Percentiles rank a stretch among this genome's conserved stretches.
These are phyloP conservation scores for Zoysia pacifica DNA, from an alignment of 176 grass and related monocot genomes.

Conservation along the genomic window DNA sequence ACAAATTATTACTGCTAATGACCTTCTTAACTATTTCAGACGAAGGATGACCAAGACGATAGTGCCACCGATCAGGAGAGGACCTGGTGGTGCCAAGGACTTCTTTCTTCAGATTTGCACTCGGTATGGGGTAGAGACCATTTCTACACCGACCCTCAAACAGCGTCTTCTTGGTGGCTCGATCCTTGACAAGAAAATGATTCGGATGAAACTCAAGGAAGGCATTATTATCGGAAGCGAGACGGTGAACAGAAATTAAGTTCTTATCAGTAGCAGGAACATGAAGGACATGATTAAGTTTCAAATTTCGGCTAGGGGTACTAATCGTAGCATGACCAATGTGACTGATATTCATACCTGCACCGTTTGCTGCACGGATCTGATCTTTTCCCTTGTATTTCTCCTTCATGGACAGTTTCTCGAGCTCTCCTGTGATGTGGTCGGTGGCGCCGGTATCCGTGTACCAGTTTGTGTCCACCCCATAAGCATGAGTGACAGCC, in stretches of 20 bases:
- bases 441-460: not conserved
- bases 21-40: not conserved
- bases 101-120: not conserved
- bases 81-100: not conserved
- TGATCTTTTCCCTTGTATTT: not conserved
- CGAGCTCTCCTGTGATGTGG: not conserved
- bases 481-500: not conserved
- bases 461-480: not conserved
- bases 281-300: not conserved
- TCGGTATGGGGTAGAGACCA: not conserved
- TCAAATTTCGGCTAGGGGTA: not conserved
- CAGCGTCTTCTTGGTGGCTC: not conserved
- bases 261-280: not conserved
- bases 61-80: not conserved
- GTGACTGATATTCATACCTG: not conserved
- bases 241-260: not conserved
- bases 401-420: no score
- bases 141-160: not conserved
- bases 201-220: not conserved
- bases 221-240: not conserved
- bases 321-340: not conserved
- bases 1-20: not conserved
- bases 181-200: not conserved
- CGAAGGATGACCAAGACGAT: not conserved
- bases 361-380: rapidly evolving